Evolutionary conservation across 1,139 yeast genomes (phyloP).

Genomic region (Blastobotrys proliferans): DNA sequence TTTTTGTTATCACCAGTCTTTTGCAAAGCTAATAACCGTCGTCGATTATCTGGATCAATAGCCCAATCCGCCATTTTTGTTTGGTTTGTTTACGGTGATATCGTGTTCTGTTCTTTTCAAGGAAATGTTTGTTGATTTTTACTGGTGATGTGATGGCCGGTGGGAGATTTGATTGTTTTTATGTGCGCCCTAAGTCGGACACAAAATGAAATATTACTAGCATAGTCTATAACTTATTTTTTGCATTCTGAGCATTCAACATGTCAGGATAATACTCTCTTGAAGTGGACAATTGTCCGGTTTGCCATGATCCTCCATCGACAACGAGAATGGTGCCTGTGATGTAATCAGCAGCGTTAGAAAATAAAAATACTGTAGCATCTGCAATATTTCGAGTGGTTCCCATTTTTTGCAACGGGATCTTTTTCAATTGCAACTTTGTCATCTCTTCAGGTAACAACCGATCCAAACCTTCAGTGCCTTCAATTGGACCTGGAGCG

Average conservation of each 20-base stretch:
- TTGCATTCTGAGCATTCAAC: conserved; percentile 9
- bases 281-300: conserved; percentile 39
- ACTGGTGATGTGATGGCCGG: too few relatives aligned
- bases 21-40: conserved; percentile 75
- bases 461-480: conserved; percentile 75
- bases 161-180: neutral
- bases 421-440: conserved; percentile 40
- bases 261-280: conserved; percentile 12
- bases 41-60: conserved; percentile 85
- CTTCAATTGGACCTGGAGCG: conserved; percentile 83
- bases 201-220: neutral
- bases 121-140: too few relatives aligned
- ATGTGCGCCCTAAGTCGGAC: neutral
- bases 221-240: conserved; percentile 1
- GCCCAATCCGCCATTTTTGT: conserved; percentile 51
- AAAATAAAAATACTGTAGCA: conserved; percentile 77
- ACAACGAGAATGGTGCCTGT: conserved; percentile 78
- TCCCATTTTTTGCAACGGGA: conserved; percentile 81
- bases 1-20: conserved; percentile 78
- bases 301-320: conserved; percentile 91
- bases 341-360: conserved; percentile 74
- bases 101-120: too few relatives aligned
- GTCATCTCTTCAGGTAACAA: conserved; percentile 43
- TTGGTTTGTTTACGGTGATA: neutral
- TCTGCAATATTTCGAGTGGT: conserved; percentile 78